Conservation (phyloP, 2,329 filamentous ascomycete genomes). For the Claviceps monticola region DNA sequence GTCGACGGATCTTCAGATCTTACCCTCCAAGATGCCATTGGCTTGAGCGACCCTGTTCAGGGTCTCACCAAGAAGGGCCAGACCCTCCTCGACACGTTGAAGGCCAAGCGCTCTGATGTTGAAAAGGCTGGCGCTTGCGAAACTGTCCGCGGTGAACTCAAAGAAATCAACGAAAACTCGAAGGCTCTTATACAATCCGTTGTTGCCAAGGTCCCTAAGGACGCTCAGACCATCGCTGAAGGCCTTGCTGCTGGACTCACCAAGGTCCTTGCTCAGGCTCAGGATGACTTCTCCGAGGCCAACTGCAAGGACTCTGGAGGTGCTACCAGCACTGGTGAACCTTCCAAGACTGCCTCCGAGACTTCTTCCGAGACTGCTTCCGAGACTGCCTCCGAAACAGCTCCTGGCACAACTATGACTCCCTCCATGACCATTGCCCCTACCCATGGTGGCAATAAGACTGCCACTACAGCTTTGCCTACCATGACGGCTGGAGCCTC, state of each 20-base stretch:
- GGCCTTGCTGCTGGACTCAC: slow-evolving; percentile 14
- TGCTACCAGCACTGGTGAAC: not conserved
- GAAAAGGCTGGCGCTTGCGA: slow-evolving; percentile 16
- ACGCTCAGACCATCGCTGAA: slow-evolving; percentile 15
- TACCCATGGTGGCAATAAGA: slow-evolving; percentile 3
- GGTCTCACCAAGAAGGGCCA: slow-evolving; percentile 14
- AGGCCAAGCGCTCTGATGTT: slow-evolving; percentile 14
- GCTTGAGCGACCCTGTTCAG: slow-evolving; percentile 8
- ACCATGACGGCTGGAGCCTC: slow-evolving; percentile 8
- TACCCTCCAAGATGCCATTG: slow-evolving; percentile 8
- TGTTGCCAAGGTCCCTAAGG: slow-evolving; percentile 16
- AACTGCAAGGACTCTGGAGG: slow-evolving; percentile 16
- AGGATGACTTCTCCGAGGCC: slow-evolving; percentile 13
- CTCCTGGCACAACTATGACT: slow-evolving; percentile 1
- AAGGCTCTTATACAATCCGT: slow-evolving; percentile 17
- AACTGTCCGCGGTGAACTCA: slow-evolving; percentile 12
- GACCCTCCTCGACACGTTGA: slow-evolving; percentile 13
- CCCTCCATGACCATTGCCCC: slow-evolving; percentile 2
- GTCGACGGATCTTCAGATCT: slow-evolving; percentile 8
- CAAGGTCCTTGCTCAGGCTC: slow-evolving; percentile 11
- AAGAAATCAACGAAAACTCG: slow-evolving; percentile 12
- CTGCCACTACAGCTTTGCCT: slow-evolving; percentile 1
- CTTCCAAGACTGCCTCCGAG: not conserved
- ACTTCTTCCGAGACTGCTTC: not conserved
- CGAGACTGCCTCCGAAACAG: not conserved